Conservation (phyloP, 345 rosid genomes). For the Salix udensis region DNA sequence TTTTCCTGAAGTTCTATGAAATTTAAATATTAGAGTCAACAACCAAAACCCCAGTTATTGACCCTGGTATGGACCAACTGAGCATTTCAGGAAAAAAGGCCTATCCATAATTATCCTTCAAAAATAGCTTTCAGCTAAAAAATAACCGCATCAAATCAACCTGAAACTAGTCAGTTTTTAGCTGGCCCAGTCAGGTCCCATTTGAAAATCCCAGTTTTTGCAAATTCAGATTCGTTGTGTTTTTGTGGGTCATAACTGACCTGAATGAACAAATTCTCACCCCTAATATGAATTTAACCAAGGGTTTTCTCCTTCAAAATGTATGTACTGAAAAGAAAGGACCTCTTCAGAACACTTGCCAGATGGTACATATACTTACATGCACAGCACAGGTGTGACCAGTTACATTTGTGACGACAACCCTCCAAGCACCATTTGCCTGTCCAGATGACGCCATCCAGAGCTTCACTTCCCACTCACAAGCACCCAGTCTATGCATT, state of each 20-base stretch:
- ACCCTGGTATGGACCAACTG: background rate
- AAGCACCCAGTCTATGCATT: slow-evolving; percentile 88
- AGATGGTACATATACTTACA: slow-evolving; percentile 48
- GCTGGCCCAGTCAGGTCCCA: background rate
- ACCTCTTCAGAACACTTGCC: background rate
- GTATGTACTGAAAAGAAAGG: background rate
- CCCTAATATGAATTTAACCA: background rate
- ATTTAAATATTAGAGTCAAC: background rate
- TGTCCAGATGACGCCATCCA: slow-evolving; percentile 80
- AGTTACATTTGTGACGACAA: slow-evolving; percentile 77
- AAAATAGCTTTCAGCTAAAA: background rate
- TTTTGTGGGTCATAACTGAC: background rate
- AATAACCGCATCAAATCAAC: background rate
- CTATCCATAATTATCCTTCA: background rate
- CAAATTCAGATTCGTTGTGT: background rate
- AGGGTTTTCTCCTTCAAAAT: background rate
- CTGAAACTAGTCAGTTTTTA: background rate
- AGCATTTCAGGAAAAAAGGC: background rate
- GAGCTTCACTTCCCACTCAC: slow-evolving; percentile 98
- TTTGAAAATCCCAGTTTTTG: background rate
- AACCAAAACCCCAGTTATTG: background rate
- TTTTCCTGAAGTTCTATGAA: background rate
- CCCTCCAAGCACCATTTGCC: slow-evolving; percentile 97
- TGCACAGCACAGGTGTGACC: slow-evolving; percentile 90
- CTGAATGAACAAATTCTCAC: background rate